Evolutionary conservation across 805 yeast genomes (phyloP), one percentile per base, ranked within the genome.

Genomic region (Candida wancherniae): DNA sequence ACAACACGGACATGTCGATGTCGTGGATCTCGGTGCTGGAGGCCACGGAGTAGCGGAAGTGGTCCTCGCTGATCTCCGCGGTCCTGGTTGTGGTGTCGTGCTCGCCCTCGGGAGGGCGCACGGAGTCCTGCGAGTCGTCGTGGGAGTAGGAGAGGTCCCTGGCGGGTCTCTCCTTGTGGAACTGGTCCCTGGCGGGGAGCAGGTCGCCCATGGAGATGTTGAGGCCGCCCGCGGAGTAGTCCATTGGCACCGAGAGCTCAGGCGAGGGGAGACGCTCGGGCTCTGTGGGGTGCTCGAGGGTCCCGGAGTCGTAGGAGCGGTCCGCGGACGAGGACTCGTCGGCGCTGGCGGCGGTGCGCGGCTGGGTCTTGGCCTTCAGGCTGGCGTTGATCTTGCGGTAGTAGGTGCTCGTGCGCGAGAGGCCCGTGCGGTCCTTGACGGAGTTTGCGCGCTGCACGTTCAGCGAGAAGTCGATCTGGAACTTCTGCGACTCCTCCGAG

Each of bases 1-100:
- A 79, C 14, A 78, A 50, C 9, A 73, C 63, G 0, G 77, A 68
- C 34, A 71, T 59, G 38, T 71, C 73, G 16, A 57, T 62, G n/a
- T 65, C 68, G 9, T 63, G 67, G 16, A 44, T 47, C 13, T 33
- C 42, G 12, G 32, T 32, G 10, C 28, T 29, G 15, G 31, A 24
- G 9, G 28, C 28, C 19, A 19, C 28, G 10, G 36, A 32, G 20
- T 27, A 23, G 13, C 36, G 30, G n/a, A n/a, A n/a, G n/a, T n/a
- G n/a, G n/a, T n/a, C n/a, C n/a, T n/a, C n/a, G n/a, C n/a, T n/a
- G n/a, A n/a, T n/a, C n/a, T n/a, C n/a, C n/a, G n/a, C n/a, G n/a
- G n/a, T n/a, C n/a, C n/a, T n/a, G n/a, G n/a, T n/a, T n/a, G n/a
- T n/a, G n/a, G n/a, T n/a, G n/a, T n/a, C n/a, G n/a, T n/a, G n/a